Evolutionary conservation across 495 filamentous ascomycete species (phyloP).

Genomic region (Podospora tetraspora): DNA sequence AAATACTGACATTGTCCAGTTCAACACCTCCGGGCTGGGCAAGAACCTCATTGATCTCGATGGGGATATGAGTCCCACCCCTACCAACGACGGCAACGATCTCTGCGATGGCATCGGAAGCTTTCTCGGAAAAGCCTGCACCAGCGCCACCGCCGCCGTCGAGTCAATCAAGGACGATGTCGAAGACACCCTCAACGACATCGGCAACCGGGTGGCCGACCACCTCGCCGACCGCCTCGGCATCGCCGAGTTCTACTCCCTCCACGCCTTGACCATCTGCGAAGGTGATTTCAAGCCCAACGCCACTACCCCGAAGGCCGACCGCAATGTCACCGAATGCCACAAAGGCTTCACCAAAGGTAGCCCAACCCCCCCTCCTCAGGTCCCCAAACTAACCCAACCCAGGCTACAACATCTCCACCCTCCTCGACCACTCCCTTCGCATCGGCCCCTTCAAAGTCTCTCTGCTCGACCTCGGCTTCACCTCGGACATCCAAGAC

Average conservation of each 20-base stretch:
- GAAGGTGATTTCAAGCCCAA: constrained; percentile 54
- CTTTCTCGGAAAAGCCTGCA: constrained; percentile 23
- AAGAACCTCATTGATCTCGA: constrained; percentile 38
- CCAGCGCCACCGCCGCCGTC: constrained; percentile 22
- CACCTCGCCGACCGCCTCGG: constrained; percentile 45
- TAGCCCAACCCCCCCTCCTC: constrained; percentile 15
- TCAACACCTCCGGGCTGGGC: constrained; percentile 61
- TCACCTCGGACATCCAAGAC: constrained; percentile 57
- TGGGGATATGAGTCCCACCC: constrained; percentile 6
- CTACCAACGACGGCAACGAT: constrained; percentile 5
- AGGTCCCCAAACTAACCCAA: not conserved
- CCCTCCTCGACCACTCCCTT: constrained; percentile 50
- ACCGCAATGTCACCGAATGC: constrained; percentile 59
- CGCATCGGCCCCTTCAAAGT: constrained; percentile 42
- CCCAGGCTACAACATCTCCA: constrained; percentile 54
- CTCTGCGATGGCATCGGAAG: constrained; percentile 16
- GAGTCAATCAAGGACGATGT: constrained; percentile 34
- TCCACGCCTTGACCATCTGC: constrained; percentile 67
- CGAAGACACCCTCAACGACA: constrained; percentile 27
- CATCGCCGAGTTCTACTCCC: constrained; percentile 67
- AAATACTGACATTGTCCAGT: constrained; percentile 28
- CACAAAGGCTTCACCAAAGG: constrained; percentile 50
- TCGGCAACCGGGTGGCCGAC: constrained; percentile 26
- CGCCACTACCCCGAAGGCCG: constrained; percentile 41
- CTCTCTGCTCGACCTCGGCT: constrained; percentile 52